Percentiles rank a stretch among this genome's conserved stretches.
These are phyloP conservation scores for Entomortierella lignicola DNA, from an alignment of 192 early-diverging fungal species.

Conservation along the genomic window DNA sequence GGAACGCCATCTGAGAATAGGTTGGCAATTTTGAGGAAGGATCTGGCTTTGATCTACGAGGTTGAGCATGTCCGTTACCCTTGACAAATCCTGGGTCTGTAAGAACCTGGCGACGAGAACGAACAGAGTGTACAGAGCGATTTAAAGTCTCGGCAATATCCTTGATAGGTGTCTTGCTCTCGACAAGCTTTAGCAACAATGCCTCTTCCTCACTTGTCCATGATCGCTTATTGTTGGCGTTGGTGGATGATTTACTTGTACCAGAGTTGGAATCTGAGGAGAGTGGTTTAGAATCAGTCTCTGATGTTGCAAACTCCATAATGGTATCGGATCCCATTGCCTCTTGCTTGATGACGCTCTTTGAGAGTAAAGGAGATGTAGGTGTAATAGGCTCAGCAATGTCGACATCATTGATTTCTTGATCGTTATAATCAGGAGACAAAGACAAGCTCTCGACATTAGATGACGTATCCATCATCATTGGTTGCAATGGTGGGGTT, in stretches of 20 bases:
- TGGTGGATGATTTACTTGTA: background rate
- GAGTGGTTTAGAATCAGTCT: background rate
- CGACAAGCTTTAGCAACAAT: constrained; percentile 34
- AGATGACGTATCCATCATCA: constrained; percentile 9
- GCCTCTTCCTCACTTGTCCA: constrained; percentile 49
- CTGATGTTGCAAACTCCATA: background rate
- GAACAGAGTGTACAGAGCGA: constrained; percentile 54
- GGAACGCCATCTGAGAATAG: constrained; percentile 53
- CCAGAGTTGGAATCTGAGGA: background rate
- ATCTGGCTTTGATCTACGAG: constrained; percentile 47
- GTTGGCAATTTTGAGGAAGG: constrained; percentile 46
- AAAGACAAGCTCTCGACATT: constrained; percentile 4
- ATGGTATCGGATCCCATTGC: background rate
- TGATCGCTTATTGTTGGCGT: constrained; percentile 34
- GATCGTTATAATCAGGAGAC: background rate
- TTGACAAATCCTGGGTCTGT: constrained; percentile 55
- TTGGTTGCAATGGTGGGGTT: constrained; percentile 25
- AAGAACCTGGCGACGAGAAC: constrained; percentile 45
- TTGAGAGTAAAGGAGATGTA: constrained; percentile 7
- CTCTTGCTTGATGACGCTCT: background rate
- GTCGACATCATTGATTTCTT: background rate
- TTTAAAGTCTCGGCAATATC: constrained; percentile 47
- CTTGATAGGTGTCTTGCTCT: constrained; percentile 30
- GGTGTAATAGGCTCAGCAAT: constrained; percentile 17
- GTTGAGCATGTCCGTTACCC: constrained; percentile 49